Evolutionary conservation across 1,284 basidiomycete species (phyloP), one percentile per base, ranked within the genome.

Genomic region (Pascua sp.): DNA sequence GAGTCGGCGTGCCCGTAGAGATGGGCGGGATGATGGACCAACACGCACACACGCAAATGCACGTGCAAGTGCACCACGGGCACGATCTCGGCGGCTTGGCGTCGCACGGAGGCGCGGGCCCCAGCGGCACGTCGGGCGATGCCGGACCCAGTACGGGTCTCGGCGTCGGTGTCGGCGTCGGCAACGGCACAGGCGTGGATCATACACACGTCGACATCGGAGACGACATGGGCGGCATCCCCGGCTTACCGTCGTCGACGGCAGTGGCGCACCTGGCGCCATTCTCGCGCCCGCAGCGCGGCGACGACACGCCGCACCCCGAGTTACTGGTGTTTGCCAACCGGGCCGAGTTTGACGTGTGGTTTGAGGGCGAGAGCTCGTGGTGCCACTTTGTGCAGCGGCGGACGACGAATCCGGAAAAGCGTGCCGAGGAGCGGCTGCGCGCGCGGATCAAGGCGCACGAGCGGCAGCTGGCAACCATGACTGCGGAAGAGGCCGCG

Each of bases 351-450:
- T 76, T 76, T 49, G 61, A 71, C 0, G 61, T 55, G 5, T 76
- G 74, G 74, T 59, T 76, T 16, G 63, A 66, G 49, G 72, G 68
- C 16, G 74, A 76, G 60, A 63, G 56, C 41, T 65, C 61, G 47
- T 76, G 74, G 74, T 76, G 74, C 62, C 74, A 76, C 62, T 75
- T 67, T 49, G 74, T 76, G n/a, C 74, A 76, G 57, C 60, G 74
- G 41, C 62, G 74, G 40, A 70, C 67, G 42, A 75, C 74, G 2
- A 76, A 68, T 11, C 74, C 74, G 5, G 67, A 71, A 56, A 73
- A 74, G 56, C 59, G 74, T 38, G 69, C 70, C 8, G 69, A 69
- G 42, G 74, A 76, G 64, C 61, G 74, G 11, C 64, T 73, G 24
- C 68, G 67, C 42, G 67, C 69, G n/a, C 69, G 74, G 38, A 60